A percentile compares a stretch with the other conserved stretches of the same genome.
These are phyloP conservation scores for Skeletonema potamos DNA, from an alignment of 108 stramenopile species.

Conservation along the genomic window DNA sequence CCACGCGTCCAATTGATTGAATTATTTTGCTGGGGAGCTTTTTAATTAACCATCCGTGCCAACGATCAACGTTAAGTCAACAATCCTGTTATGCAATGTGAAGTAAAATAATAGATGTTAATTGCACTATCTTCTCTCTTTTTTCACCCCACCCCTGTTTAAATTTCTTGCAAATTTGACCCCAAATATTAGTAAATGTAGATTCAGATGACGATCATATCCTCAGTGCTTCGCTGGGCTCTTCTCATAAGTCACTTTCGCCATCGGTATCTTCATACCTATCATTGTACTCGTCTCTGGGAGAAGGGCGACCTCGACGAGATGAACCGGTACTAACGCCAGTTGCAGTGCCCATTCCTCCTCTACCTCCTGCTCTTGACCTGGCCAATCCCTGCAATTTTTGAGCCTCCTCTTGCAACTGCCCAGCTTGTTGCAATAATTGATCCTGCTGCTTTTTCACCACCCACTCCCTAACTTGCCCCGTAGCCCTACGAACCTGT, in stretches of 20 bases:
- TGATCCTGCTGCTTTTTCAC: conserved; percentile 34
- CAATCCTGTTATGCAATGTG: not conserved
- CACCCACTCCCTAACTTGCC: conserved; percentile 39
- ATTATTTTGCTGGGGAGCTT: too few relatives aligned
- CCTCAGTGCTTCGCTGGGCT: not conserved
- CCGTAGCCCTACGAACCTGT: conserved; percentile 32
- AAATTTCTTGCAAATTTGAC: not conserved
- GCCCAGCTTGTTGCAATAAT: conserved; percentile 23
- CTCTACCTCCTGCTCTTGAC: conserved; percentile 3
- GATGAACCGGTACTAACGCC: not conserved
- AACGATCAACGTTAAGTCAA: too few relatives aligned
- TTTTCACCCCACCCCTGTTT: not conserved
- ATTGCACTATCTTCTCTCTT: not conserved
- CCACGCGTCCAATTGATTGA: too few relatives aligned
- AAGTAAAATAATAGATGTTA: not conserved
- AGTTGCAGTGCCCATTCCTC: not conserved
- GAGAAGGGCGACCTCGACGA: not conserved
- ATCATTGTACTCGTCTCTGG: not conserved
- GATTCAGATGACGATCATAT: too few relatives aligned
- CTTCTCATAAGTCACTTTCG: not conserved
- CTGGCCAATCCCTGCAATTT: not conserved
- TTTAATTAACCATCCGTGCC: too few relatives aligned
- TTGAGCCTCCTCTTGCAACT: conserved; percentile 30
- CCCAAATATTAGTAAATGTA: not conserved
- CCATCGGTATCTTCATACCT: not conserved